A percentile compares a stretch with the other conserved stretches of the same genome.
Conservation (phyloP, 2,329 filamentous ascomycete genomes). For the Phyllachora maydis region DNA sequence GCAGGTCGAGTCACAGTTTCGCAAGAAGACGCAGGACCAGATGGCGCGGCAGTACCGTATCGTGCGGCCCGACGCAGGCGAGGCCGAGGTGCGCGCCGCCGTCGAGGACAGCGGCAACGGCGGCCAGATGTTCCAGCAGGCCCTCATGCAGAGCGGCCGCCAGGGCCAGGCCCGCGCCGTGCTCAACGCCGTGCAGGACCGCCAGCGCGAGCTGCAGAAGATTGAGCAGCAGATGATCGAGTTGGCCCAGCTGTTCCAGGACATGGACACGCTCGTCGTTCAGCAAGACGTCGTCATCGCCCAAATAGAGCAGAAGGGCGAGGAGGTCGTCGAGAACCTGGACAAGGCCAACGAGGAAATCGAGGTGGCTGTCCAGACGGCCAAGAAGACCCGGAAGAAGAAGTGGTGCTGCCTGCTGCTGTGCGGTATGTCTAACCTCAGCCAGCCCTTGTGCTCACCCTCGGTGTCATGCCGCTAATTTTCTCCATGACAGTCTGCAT, state of each 20-base stretch:
- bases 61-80: slow-evolving; percentile 61
- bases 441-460: neutral
- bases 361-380: slow-evolving; percentile 60
- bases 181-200: slow-evolving; percentile 58
- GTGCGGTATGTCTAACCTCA: slow-evolving; percentile 24
- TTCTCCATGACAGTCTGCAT: slow-evolving; percentile 26
- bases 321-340: slow-evolving; percentile 70
- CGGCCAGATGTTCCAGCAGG: slow-evolving; percentile 73
- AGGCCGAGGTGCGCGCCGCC: slow-evolving; percentile 57
- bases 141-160: slow-evolving; percentile 62
- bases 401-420: slow-evolving; percentile 93
- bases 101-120: slow-evolving; percentile 52
- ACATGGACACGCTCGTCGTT: slow-evolving; percentile 68
- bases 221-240: slow-evolving; percentile 83
- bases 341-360: slow-evolving; percentile 74
- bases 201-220: slow-evolving; percentile 75
- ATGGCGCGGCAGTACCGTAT: slow-evolving; percentile 83
- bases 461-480: too few species aligned
- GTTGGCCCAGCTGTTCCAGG: slow-evolving; percentile 70
- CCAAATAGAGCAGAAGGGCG: slow-evolving; percentile 70
- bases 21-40: slow-evolving; percentile 61
- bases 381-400: slow-evolving; percentile 65
- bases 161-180: slow-evolving; percentile 65
- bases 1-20: slow-evolving; percentile 58
- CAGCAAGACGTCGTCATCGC: slow-evolving; percentile 67